These are phyloP conservation scores for Naganishia cerealis DNA, from an alignment of 1,284 basidiomycete species.

Conservation along the genomic window DNA sequence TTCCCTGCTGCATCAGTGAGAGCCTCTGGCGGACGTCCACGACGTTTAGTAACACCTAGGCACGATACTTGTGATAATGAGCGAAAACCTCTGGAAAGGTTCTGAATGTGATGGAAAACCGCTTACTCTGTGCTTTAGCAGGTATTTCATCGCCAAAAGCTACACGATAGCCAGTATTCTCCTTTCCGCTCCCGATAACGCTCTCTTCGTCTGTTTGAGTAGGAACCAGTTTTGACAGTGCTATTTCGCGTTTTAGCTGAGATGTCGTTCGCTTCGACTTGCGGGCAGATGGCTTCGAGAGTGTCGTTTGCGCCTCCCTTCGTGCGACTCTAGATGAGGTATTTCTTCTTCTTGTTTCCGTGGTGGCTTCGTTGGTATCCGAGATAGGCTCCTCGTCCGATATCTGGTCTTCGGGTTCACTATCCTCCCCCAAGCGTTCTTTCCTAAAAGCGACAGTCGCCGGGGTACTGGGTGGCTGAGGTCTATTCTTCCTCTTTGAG, in stretches of 20 bases:
- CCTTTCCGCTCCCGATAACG: not conserved
- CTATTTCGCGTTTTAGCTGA: not conserved
- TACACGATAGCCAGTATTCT: no score
- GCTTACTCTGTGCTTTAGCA: not conserved
- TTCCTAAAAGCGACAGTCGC: not conserved
- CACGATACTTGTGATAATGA: not conserved
- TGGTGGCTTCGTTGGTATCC: not conserved
- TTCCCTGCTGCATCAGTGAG: not conserved
- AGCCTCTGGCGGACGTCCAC: slow-evolving; percentile 1
- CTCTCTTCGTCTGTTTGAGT: not conserved
- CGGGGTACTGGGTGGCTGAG: not conserved
- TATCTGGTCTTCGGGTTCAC: not conserved
- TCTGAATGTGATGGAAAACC: not conserved
- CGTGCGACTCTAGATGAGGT: not conserved
- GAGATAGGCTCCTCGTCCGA: not conserved
- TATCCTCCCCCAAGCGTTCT: not conserved
- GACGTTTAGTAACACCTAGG: not conserved
- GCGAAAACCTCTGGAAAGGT: not conserved
- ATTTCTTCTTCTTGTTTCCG: not conserved
- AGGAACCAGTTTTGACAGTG: not conserved
- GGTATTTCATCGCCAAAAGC: not conserved
- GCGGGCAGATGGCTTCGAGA: not conserved
- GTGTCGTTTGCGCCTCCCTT: not conserved
- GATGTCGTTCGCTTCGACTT: not conserved
- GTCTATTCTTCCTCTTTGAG: not conserved